Evolutionary conservation across 495 filamentous ascomycete genomes (phyloP).

Genomic region (Hypoxylon lienhwacheense): DNA sequence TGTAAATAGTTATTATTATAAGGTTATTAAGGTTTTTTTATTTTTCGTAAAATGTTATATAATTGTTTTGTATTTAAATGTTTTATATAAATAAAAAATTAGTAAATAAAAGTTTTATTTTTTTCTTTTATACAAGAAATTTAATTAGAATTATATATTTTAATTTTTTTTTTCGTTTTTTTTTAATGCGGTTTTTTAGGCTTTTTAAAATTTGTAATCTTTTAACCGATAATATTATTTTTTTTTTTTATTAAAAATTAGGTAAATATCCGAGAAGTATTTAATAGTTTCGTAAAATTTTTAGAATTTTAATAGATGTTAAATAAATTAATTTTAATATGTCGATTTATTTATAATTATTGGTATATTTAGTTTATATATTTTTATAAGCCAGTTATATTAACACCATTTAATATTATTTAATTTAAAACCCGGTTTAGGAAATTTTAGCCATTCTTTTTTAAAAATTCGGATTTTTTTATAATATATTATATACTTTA

Average conservation of each 20-base stretch:
- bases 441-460: neutral
- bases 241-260: neutral
- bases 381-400: neutral
- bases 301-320: neutral
- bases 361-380: neutral
- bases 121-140: no score
- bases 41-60: neutral
- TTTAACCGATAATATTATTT: neutral
- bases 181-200: neutral
- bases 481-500: neutral
- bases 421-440: neutral
- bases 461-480: neutral
- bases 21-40: neutral
- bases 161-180: no score
- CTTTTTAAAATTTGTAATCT: neutral
- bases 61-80: neutral
- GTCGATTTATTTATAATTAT: neutral
- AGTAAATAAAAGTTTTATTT: neutral
- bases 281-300: neutral
- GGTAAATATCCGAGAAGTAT: neutral
- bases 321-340: neutral
- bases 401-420: neutral
- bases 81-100: neutral
- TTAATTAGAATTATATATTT: no score
- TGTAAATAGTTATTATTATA: no score